Evolutionary conservation across 1,284 basidiomycete genomes (phyloP).

Genomic region (Ustilago trichophora): DNA sequence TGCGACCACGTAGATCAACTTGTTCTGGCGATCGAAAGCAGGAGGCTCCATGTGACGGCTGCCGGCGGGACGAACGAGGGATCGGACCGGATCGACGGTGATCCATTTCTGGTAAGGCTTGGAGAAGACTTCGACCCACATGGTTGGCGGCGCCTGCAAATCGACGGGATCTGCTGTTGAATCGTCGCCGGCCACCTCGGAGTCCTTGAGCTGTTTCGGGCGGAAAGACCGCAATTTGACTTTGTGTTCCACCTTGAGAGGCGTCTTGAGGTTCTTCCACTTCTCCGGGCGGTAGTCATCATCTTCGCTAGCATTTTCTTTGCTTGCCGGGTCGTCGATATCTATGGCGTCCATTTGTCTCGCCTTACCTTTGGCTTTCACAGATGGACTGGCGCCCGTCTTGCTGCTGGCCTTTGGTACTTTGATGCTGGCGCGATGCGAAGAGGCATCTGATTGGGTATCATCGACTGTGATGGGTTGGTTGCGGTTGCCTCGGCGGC

Average conservation of each 20-base stretch:
- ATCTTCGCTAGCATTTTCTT: conserved; percentile 8
- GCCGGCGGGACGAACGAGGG: conserved; percentile 67
- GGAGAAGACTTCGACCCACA: conserved; percentile 98
- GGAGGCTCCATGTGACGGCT: conserved; percentile 78
- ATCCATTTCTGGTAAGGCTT: conserved; percentile 91
- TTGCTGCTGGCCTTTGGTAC: not conserved
- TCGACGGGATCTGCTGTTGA: conserved; percentile 64
- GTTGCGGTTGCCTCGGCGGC: conserved; percentile 9
- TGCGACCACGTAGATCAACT: conserved; percentile 91
- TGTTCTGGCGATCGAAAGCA: conserved; percentile 74
- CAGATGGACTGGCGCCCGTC: not conserved
- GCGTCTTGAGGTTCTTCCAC: conserved; percentile 44
- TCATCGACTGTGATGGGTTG: conserved; percentile 23
- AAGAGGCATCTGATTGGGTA: conserved; percentile 20
- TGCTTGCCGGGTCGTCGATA: not conserved
- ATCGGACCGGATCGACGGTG: conserved; percentile 84
- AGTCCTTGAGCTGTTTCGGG: conserved; percentile 48
- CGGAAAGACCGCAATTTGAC: conserved; percentile 45
- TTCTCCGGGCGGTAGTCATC: conserved; percentile 50
- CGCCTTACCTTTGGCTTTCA: conserved; percentile 31
- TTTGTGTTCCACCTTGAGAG: conserved; percentile 48
- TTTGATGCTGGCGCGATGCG: conserved; percentile 1
- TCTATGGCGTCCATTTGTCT: conserved; percentile 12
- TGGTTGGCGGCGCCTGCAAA: conserved; percentile 77
- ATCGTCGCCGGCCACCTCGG: conserved; percentile 41